Conservation (phyloP, 352 stramenopile species). For the Globisporangium echinulatum region DNA sequence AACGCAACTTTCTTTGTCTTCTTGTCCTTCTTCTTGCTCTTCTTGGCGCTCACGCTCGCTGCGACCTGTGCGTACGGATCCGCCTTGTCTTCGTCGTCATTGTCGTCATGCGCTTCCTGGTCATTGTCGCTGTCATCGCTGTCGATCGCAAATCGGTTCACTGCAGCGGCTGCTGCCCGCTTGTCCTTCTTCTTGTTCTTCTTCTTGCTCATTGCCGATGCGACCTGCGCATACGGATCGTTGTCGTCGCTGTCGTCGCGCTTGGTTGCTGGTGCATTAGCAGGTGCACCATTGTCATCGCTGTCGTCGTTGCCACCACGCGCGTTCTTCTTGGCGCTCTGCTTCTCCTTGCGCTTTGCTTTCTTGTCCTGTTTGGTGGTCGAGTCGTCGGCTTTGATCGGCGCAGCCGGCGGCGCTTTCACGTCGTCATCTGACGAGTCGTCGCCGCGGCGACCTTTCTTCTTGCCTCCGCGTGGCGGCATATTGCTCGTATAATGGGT, state of each 20-base stretch:
- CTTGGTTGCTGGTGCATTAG: too few species aligned
- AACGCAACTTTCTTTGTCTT: slow-evolving; percentile 32
- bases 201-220: slow-evolving; percentile 49
- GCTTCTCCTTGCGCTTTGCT: slow-evolving; percentile 72
- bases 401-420: slow-evolving; percentile 17
- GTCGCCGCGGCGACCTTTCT: slow-evolving; percentile 67
- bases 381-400: slow-evolving; percentile 18
- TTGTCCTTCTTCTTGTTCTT: slow-evolving; percentile 73
- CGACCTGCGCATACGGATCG: slow-evolving; percentile 55
- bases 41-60: slow-evolving; percentile 38
- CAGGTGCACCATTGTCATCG: slow-evolving; percentile 16
- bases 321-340: slow-evolving; percentile 53
- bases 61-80: slow-evolving; percentile 31
- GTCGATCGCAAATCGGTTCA: slow-evolving; percentile 27
- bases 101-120: slow-evolving; percentile 10
- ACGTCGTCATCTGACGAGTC: slow-evolving; percentile 69
- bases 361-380: slow-evolving; percentile 60
- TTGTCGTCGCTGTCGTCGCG: slow-evolving; percentile 33
- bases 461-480: slow-evolving; percentile 55
- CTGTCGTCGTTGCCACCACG: slow-evolving; percentile 42
- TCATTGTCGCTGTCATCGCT: slow-evolving; percentile 30
- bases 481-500: slow-evolving; percentile 16
- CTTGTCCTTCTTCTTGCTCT: slow-evolving; percentile 52
- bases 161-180: background rate
- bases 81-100: slow-evolving; percentile 23